Evolutionary conservation across 495 filamentous ascomycete species (phyloP).

Genomic region (Annulohypoxylon nitens): DNA sequence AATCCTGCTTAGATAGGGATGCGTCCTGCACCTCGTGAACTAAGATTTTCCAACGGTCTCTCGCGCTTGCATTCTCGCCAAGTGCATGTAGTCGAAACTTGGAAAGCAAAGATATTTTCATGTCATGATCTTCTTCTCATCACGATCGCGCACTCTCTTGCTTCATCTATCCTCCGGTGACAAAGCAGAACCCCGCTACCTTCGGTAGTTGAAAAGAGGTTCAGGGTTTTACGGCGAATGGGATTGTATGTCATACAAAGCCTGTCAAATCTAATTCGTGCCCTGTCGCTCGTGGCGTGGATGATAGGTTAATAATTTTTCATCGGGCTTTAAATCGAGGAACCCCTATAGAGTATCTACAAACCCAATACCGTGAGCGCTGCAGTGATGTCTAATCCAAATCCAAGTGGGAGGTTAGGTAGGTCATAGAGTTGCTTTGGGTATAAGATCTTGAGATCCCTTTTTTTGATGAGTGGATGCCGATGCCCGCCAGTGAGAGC

Average conservation of each 20-base stretch:
- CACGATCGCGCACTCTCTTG: conserved; percentile 22
- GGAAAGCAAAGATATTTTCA: conserved; percentile 28
- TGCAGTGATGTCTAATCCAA: conserved; percentile 43
- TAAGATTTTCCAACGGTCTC: conserved; percentile 22
- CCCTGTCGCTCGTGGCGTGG: conserved; percentile 36
- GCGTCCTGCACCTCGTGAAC: conserved; percentile 22
- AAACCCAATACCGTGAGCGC: conserved; percentile 29
- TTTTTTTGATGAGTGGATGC: conserved; percentile 18
- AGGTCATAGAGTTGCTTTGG: conserved; percentile 25
- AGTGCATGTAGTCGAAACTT: conserved; percentile 28
- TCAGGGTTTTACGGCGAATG: conserved; percentile 31
- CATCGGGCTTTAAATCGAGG: conserved; percentile 35
- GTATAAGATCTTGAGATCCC: conserved; percentile 32
- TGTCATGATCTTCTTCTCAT: conserved; percentile 29
- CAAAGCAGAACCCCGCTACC: conserved; percentile 18
- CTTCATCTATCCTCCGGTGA: conserved; percentile 4
- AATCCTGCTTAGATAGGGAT: conserved; percentile 26
- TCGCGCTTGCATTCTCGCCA: conserved; percentile 39
- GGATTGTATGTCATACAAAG: conserved; percentile 24
- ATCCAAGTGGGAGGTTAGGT: conserved; percentile 32
- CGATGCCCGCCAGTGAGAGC: conserved; percentile 16
- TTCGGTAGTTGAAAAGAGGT: conserved; percentile 38
- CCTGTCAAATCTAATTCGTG: conserved; percentile 42
- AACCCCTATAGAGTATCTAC: conserved; percentile 22
- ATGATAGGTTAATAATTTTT: conserved; percentile 47